Percentiles rank a stretch among this genome's conserved stretches.
phyloP scores from a whole-genome alignment of 768 basidiomycete genomes.

The Phanerodontia chrysosporium region DNA sequence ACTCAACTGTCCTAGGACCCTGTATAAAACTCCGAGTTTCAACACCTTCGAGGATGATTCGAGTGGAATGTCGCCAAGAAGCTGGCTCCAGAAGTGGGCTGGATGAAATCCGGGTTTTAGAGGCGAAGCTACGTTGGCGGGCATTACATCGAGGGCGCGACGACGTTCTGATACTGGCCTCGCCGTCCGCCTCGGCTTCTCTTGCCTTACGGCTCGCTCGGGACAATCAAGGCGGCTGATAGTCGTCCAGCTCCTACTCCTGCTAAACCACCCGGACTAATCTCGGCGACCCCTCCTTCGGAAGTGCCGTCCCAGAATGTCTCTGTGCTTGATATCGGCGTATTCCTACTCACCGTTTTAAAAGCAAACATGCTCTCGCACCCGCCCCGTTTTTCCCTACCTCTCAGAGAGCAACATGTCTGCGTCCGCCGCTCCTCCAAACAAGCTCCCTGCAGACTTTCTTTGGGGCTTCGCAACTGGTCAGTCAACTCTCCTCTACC shows the following conservation, averaged over 20 bases:
- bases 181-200: neutral
- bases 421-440: slow-evolving; percentile 14
- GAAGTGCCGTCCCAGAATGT: slow-evolving; percentile 34
- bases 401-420: slow-evolving; percentile 27
- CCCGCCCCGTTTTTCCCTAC: slow-evolving; percentile 13
- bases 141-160: neutral
- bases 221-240: slow-evolving; percentile 10
- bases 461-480: slow-evolving; percentile 73
- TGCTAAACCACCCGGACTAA: slow-evolving; percentile 39
- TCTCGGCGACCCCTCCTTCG: slow-evolving; percentile 36
- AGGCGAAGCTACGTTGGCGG: neutral
- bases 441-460: slow-evolving; percentile 50
- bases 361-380: slow-evolving; percentile 20
- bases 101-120: neutral
- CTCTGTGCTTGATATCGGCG: slow-evolving; percentile 25
- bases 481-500: slow-evolving; percentile 27
- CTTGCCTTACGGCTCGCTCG: slow-evolving; percentile 6
- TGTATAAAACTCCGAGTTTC: neutral
- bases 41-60: neutral
- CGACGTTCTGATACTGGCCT: neutral
- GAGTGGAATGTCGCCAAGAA: neutral
- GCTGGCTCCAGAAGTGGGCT: neutral
- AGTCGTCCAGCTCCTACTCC: slow-evolving; percentile 1
- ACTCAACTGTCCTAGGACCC: neutral
- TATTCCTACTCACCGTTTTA: slow-evolving; percentile 15